phyloP scores from a whole-genome alignment of 2,329 filamentous ascomycete genomes.

The Dothideomycetes sp. region DNA sequence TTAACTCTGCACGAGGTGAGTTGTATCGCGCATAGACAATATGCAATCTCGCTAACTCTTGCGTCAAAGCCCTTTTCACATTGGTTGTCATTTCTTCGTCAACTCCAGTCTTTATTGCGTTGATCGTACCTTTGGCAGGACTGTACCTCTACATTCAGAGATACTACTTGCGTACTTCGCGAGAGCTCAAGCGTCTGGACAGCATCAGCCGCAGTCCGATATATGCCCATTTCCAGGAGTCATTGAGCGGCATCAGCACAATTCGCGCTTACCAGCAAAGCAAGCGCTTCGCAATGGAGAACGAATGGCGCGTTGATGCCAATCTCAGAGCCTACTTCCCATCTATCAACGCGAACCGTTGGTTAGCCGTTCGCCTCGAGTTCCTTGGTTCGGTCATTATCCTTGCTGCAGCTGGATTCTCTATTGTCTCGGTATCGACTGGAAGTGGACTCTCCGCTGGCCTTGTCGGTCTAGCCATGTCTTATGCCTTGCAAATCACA shows the following conservation, averaged over 20 bases:
- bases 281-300: slow-evolving; percentile 78
- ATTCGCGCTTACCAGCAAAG: slow-evolving; percentile 93
- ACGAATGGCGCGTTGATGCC: slow-evolving; percentile 93
- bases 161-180: slow-evolving; percentile 92
- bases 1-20: slow-evolving; percentile 41
- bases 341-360: slow-evolving; percentile 80
- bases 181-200: slow-evolving; percentile 91
- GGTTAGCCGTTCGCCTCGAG: slow-evolving; percentile 89
- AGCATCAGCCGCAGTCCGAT: slow-evolving; percentile 93
- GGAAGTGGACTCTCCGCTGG: slow-evolving; percentile 58
- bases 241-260: slow-evolving; percentile 83
- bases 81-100: slow-evolving; percentile 73
- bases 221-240: slow-evolving; percentile 97
- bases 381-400: slow-evolving; percentile 95
- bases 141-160: slow-evolving; percentile 91
- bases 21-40: slow-evolving; percentile 14
- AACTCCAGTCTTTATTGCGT: slow-evolving; percentile 67
- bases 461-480: slow-evolving; percentile 87
- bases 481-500: slow-evolving; percentile 93
- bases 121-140: slow-evolving; percentile 71
- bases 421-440: slow-evolving; percentile 68
- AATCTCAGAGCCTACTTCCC: slow-evolving; percentile 94
- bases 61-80: slow-evolving; percentile 57
- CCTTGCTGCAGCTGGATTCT: slow-evolving; percentile 70
- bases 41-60: slow-evolving; percentile 1